Evolutionary conservation across 2,329 filamentous ascomycete species (phyloP).

Genomic region (Fusarium tjaetaba): DNA sequence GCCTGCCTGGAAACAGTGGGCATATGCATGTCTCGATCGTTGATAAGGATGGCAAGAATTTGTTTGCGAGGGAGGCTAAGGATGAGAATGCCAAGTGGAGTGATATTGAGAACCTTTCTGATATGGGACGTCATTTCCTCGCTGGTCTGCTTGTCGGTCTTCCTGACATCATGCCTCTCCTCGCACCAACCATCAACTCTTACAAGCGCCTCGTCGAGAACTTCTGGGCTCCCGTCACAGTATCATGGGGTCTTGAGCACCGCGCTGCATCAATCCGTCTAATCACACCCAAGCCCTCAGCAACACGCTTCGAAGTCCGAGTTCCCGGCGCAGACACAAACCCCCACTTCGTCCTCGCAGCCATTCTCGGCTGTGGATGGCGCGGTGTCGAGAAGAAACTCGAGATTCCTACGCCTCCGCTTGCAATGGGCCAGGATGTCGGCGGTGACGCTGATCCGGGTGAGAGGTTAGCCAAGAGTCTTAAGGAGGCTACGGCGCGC

Average conservation of each 20-base stretch:
- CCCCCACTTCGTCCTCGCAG: slow-evolving; percentile 84
- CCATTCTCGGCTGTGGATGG: slow-evolving; percentile 89
- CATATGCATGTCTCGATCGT: slow-evolving; percentile 95
- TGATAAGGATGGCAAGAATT: slow-evolving; percentile 81
- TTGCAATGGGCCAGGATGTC: slow-evolving; percentile 86
- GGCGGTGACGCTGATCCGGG: slow-evolving; percentile 78
- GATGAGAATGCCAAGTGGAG: slow-evolving; percentile 78
- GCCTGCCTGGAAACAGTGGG: slow-evolving; percentile 91
- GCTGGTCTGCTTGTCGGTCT: slow-evolving; percentile 89
- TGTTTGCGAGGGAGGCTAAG: slow-evolving; percentile 77
- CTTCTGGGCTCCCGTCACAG: slow-evolving; percentile 98
- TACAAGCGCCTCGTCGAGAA: slow-evolving; percentile 99
- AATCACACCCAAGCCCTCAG: slow-evolving; percentile 86
- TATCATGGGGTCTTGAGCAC: slow-evolving; percentile 96
- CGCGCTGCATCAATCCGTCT: slow-evolving; percentile 90
- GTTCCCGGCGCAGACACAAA: slow-evolving; percentile 96
- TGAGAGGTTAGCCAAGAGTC: slow-evolving; percentile 79
- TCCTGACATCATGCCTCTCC: slow-evolving; percentile 93
- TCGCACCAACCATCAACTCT: slow-evolving; percentile 95
- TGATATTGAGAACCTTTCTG: slow-evolving; percentile 83
- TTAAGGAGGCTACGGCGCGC: slow-evolving; percentile 83
- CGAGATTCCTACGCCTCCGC: slow-evolving; percentile 80
- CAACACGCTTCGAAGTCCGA: slow-evolving; percentile 91
- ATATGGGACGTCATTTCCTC: slow-evolving; percentile 91
- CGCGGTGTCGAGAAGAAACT: slow-evolving; percentile 93